Base-by-base conservation (phyloP, 2,329 filamentous ascomycete species). In the Alternaria triticina region DNA sequence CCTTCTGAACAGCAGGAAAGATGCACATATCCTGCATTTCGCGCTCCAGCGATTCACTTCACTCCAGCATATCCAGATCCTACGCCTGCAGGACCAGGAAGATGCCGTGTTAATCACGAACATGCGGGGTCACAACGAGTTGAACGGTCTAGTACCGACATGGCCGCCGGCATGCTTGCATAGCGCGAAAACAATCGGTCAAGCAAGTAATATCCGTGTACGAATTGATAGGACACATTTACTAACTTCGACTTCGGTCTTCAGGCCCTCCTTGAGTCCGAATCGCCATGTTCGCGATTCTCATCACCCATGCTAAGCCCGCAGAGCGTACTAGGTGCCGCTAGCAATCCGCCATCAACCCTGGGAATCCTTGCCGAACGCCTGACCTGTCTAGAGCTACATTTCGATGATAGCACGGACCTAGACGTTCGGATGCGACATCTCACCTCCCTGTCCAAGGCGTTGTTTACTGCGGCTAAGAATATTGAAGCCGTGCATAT, bases 111-210 rank as follows among this genome's bases (percentile, higher is more conserved):
- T 89, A 13, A 79, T 87, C 49, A 80, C 82, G 15, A 86, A 85
- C 66, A 81, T 89, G 47, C 81, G 82, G 50, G 78, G 83, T 51
- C 82, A 84, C 61, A 81, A 83, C 47, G 77, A 82, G 58, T 71
- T 83, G 23, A 82, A 80, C 59, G 78, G 82, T 20, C 78, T 85
- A 15, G 80, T 87, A 64, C 81, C 89, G 23, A 83, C 85, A 66
- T 91, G 89, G 89, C 85, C 86, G 46, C 82, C 84, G 13, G 89
- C 89, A 17, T 91, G 88, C 70, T 84, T 86, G 11, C 87, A 89
- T 71, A 88, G 87, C 30, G 84, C 88, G 6, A 85, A 83, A 63
- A 89, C 85, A 3, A 82, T 91, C 23, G 85, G 86, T 8, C 78
- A 83, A 20, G 88, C 36, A 40, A 40, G 36, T 40, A 10, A 40